phyloP scores from a whole-genome alignment of 176 grass and related monocot species.

The Bothriochloa decipiens region DNA sequence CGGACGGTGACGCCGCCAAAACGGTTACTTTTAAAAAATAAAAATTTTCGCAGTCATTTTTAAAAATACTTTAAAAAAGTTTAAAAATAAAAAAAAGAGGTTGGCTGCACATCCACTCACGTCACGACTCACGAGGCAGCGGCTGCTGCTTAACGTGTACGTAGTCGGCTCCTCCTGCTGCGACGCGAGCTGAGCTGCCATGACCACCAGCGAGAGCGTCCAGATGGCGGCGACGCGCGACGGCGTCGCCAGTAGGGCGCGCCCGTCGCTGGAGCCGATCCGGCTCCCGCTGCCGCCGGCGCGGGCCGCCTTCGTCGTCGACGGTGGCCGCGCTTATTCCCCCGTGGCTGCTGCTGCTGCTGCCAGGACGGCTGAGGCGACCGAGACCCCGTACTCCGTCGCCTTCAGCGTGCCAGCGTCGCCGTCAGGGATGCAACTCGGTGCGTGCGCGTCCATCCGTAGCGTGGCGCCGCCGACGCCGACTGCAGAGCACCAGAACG shows the following conservation, averaged over 20 bases:
- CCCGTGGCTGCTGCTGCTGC: no score
- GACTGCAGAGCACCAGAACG: background rate
- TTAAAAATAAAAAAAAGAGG: no score
- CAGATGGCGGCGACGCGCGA: background rate
- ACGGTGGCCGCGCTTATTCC: no score
- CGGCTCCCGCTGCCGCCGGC: background rate
- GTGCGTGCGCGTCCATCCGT: constrained; percentile 2
- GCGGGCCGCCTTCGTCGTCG: no score
- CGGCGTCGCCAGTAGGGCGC: background rate
- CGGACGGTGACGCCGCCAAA: no score
- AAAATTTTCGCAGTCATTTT: no score
- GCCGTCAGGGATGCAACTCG: constrained; percentile 56
- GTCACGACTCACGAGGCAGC: no score
- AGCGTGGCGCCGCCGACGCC: background rate
- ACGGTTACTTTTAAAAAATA: no score
- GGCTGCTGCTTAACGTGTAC: no score
- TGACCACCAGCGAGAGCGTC: background rate
- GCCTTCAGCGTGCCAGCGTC: constrained; percentile 64
- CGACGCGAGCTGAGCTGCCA: no score
- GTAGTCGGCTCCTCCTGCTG: no score
- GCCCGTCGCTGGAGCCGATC: background rate
- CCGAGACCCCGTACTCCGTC: background rate
- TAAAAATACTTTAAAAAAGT: no score
- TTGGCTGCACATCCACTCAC: background rate
- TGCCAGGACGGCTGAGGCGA: background rate